Evolutionary conservation across 169 alveolate genomes (phyloP), one percentile per base, ranked within the genome.

Genomic region (Hepatocystis sp.): DNA sequence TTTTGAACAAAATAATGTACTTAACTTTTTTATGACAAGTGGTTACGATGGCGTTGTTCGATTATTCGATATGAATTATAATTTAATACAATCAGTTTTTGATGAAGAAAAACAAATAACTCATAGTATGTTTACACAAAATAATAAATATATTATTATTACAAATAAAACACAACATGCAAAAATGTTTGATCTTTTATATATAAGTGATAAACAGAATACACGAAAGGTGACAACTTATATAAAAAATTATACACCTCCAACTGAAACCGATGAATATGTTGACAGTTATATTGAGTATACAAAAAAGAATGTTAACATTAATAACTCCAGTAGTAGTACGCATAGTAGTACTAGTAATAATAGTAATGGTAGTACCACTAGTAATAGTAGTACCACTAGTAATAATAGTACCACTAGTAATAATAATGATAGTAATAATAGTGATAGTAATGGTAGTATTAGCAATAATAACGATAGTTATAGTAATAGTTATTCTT

Each of bases 41-140:
- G 84, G 89, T n/a, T 81, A 81, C 40, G 89, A 81, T 19, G 89
- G 89, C 4, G 60, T 53, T 27, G 46, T 81, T 61, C 65, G 89
- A 10, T 28, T 81, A 44, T 81, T 61, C 46, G 89, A 81, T 34
- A 81, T 81, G n/a, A 63, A 64, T 42, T 61, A 81, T 64, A 81
- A 81, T 63, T 51, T 81, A 4, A 60, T 81, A 15, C 60, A 81
- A 63, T 61, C 89, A 23, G 60, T 61, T 63, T 49, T 36, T 49
- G 84, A 81, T 81, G 89, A 81, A 66, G 67, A 81, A 11, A 81
- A 81, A 81, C 47, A 55, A 17, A 49, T 81, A 34, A 81, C 89
- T 23, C 89, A 81, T 28, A 47, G 84, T 63, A 81, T 81, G 89
- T 81, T 81, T 55, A 61, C 67, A 23, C 11, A 63, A 34, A 81